Evolutionary conservation across 139 green algal species (phyloP).

Genomic region (Tetradesmus lagerheimii): DNA sequence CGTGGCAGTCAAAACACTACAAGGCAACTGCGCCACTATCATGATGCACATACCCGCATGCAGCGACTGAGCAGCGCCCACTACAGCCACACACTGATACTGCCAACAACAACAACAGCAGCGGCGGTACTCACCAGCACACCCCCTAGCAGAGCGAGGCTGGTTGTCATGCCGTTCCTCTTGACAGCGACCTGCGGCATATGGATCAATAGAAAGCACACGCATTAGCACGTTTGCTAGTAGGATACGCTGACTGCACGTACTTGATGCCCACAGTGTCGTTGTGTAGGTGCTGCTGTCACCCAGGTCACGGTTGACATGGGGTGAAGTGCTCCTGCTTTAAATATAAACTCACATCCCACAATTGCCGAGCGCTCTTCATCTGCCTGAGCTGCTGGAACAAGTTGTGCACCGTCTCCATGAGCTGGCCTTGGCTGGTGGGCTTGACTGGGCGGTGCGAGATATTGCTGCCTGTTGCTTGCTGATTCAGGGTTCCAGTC

Average conservation of each 20-base stretch:
- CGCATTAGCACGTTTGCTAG: not conserved
- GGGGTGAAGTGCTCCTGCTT: not conserved
- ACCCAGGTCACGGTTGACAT: not conserved
- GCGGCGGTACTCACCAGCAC: constrained; percentile 7
- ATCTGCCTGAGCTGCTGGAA: not conserved
- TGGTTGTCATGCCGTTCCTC: constrained; percentile 37
- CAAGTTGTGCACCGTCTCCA: constrained; percentile 8
- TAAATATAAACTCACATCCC: not conserved
- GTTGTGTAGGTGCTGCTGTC: not conserved
- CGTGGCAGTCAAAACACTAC: too few relatives aligned
- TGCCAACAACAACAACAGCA: not conserved
- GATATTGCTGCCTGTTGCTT: not conserved
- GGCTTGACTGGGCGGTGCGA: not conserved
- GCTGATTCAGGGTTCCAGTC: not conserved
- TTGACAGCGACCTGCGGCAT: constrained; percentile 9
- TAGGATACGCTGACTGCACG: not conserved
- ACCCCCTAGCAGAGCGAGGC: constrained; percentile 4
- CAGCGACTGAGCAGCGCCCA: too few relatives aligned
- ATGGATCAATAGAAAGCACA: not conserved
- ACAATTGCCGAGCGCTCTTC: not conserved
- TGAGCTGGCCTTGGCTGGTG: not conserved
- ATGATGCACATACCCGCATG: too few relatives aligned
- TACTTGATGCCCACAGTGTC: not conserved
- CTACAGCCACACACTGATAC: too few relatives aligned
- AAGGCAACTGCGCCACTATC: too few relatives aligned